Base-by-base conservation (phyloP, 306 rosid species). In the Medicago ruthenica region DNA sequence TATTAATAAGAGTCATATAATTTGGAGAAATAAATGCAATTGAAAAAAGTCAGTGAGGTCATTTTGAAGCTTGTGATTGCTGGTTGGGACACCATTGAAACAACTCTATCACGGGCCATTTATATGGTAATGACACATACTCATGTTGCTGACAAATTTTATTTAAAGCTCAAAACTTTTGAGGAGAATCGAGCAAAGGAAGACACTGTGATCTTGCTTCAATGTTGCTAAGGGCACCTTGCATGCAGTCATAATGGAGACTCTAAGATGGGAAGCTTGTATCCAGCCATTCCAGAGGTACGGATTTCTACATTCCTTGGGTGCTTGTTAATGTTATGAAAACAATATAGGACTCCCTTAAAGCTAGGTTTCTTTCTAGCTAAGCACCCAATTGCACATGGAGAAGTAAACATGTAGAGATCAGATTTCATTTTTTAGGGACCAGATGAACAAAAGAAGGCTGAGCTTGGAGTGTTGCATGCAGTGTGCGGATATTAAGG, bases 51-150 rank as follows among this genome's bases (percentile, higher is more conserved):
- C 88, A 16, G 11, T 16, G 22, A 94, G 50, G 81, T 93, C 36
- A 89, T 94, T 14, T 84, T 89, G 68, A 94, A 88, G 83, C 85
- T 89, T 58, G 96, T 91, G 71, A 91, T 94, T 17, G 98, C 97
- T 11, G 97, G 97, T 16, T 8, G 58, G 22, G 58, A 91, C 80
- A 94, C 98, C 47, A 91, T 93, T 14, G 94, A 96, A 31, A 84
- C 98, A 17, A 93, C 97, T 27, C 90, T 91, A 44, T 88, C 94
- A 58, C 90, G 96, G 96, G 91, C 92, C 14, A 87, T 85, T 57
- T 91, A 91, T 67, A 91, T 91, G 93, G 77, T 86, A 57, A 87
- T 85, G 86, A 83, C 88, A 7, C 86, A 89, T 48, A 9, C 55
- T 48, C 20, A 48, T 48, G 55, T 48, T 48, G 55, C 9, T 2